These are phyloP conservation scores for Nasturtium officinale DNA, from an alignment of 345 rosid species.

Conservation along the genomic window DNA sequence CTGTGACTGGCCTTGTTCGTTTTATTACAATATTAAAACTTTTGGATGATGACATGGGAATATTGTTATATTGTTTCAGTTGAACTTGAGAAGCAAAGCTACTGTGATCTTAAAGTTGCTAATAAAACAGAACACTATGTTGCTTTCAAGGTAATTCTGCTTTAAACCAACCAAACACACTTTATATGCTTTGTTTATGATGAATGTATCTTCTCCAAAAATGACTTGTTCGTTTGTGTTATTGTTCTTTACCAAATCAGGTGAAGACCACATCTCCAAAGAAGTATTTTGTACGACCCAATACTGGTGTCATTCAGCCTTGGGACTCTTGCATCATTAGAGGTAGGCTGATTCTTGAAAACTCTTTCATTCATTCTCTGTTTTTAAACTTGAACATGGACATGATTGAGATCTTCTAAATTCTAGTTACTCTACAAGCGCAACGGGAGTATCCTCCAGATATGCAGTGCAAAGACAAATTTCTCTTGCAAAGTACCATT, in stretches of 20 bases:
- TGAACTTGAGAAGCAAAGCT: conserved; percentile 71
- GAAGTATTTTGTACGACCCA: conserved; percentile 97
- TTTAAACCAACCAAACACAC: conserved; percentile 3
- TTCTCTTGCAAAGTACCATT: conserved; percentile 85
- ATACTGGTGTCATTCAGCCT: conserved; percentile 80
- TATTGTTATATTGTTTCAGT: conserved; percentile 46
- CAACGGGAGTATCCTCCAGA: conserved; percentile 76
- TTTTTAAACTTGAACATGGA: background rate
- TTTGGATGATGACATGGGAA: background rate
- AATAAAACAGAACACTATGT: conserved; percentile 80
- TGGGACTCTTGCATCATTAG: conserved; percentile 72
- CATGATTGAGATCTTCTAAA: background rate
- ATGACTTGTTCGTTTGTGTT: conserved; percentile 2
- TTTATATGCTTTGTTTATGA: background rate
- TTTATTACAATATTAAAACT: background rate
- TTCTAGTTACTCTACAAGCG: conserved; percentile 90
- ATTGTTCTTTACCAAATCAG: conserved; percentile 43
- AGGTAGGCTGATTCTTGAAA: conserved; percentile 48
- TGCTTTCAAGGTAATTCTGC: conserved; percentile 68
- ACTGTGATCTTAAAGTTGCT: conserved; percentile 68
- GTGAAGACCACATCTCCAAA: conserved; percentile 97
- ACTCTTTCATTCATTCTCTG: background rate
- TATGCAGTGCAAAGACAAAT: conserved; percentile 97
- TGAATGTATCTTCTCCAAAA: background rate
- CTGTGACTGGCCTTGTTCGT: background rate